These are phyloP conservation scores for Fonsecaea nubica DNA, from an alignment of 2,329 filamentous ascomycete genomes.

Conservation along the genomic window DNA sequence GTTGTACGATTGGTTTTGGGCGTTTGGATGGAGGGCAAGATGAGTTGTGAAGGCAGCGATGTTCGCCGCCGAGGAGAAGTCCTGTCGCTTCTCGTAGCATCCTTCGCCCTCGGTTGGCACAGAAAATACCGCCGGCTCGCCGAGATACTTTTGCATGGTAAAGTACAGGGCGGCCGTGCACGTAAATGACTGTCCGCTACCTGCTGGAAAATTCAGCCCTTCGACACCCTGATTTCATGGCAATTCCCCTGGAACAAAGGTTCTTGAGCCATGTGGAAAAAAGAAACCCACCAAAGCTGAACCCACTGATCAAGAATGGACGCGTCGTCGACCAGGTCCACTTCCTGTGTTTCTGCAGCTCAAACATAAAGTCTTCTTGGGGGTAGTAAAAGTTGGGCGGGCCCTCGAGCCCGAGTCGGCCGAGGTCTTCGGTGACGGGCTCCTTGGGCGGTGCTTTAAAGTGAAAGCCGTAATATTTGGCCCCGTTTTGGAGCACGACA, in stretches of 20 bases:
- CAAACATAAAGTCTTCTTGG: not conserved
- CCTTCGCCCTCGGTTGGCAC: not conserved
- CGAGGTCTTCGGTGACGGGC: not conserved
- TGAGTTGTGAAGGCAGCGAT: not conserved
- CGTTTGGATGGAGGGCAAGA: not conserved
- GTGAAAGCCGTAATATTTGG: not conserved
- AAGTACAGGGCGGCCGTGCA: not conserved
- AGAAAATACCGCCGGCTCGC: not conserved
- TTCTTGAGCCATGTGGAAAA: not conserved
- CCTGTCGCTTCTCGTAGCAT: not conserved
- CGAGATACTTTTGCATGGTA: not conserved
- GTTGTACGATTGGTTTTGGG: not conserved
- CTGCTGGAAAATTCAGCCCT: not conserved
- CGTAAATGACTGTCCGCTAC: not conserved
- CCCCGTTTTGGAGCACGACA: not conserved
- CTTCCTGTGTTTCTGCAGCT: not conserved
- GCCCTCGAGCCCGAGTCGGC: not conserved
- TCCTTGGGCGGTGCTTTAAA: not conserved
- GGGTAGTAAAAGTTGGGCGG: not conserved
- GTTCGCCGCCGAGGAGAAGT: not conserved
- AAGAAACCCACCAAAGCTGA: not conserved
- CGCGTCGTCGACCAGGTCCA: not conserved
- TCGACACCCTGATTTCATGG: not conserved
- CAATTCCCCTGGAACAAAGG: too few species aligned
- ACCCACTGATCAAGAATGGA: not conserved